A percentile compares a stretch with the other conserved stretches of the same genome.
phyloP scores from a whole-genome alignment of 1,139 yeast genomes.

The Candida pseudoviswanathii region DNA sequence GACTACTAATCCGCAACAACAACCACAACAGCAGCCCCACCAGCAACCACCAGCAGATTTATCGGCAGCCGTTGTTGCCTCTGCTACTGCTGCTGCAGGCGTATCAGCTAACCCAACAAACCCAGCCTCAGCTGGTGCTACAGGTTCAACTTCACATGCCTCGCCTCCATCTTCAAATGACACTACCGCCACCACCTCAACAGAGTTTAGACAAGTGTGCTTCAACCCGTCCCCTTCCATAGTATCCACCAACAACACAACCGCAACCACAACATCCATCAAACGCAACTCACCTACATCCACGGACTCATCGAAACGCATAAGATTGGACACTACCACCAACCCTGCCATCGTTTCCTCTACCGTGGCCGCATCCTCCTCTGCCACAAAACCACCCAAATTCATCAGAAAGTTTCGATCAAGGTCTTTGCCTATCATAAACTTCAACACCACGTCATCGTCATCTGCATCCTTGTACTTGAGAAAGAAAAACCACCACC shows the following conservation, averaged over 20 bases:
- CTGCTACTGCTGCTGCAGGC: background rate
- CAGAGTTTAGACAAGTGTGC: slow-evolving; percentile 37
- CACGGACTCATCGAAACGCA: slow-evolving; percentile 17
- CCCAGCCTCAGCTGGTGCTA: background rate
- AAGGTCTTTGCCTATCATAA: slow-evolving; percentile 46
- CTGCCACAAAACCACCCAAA: slow-evolving; percentile 33
- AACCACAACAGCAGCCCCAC: slow-evolving; percentile 7
- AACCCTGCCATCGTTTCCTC: slow-evolving; percentile 6
- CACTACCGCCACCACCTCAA: background rate
- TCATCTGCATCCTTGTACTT: slow-evolving; percentile 19
- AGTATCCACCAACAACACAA: slow-evolving; percentile 6
- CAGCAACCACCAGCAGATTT: slow-evolving; percentile 7
- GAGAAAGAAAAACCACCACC: slow-evolving; percentile 14
- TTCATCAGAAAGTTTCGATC: slow-evolving; percentile 43
- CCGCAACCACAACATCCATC: slow-evolving; percentile 14
- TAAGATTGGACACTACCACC: slow-evolving; percentile 15
- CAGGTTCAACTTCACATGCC: slow-evolving; percentile 4
- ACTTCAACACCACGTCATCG: slow-evolving; percentile 15
- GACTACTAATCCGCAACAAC: slow-evolving; percentile 3
- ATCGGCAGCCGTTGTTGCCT: slow-evolving; percentile 1
- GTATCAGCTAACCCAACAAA: slow-evolving; percentile 4
- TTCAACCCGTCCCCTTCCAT: slow-evolving; percentile 24
- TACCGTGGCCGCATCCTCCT: slow-evolving; percentile 9
- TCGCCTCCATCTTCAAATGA: slow-evolving; percentile 16
- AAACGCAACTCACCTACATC: slow-evolving; percentile 17